These are phyloP conservation scores for Gynochthodes officinalis DNA, from an alignment of 257 asterid genomes.

Conservation along the genomic window DNA sequence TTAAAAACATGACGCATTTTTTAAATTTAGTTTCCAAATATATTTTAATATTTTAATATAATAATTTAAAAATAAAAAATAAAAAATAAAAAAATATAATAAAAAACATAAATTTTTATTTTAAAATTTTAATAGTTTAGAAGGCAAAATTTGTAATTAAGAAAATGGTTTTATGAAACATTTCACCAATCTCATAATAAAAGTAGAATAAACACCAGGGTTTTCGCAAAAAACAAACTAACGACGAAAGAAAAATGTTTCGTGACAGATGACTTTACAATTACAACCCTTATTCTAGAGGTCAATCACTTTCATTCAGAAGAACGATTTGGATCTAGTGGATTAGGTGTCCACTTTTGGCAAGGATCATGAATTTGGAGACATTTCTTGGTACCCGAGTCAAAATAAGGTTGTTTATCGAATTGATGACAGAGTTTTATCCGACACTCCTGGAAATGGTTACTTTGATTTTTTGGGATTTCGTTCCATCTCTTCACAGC, in stretches of 20 bases:
- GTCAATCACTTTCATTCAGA: constrained; percentile 4
- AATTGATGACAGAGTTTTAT: constrained; percentile 10
- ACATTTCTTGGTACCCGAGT: constrained; percentile 18
- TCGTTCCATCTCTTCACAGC: constrained; percentile 4
- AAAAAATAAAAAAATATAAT: too few species aligned
- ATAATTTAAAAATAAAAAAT: too few species aligned
- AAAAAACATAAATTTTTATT: too few species aligned
- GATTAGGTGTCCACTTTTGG: constrained; percentile 15
- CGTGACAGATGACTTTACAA: constrained; percentile 16
- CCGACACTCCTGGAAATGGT: constrained; percentile 8
- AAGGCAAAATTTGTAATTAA: too few species aligned
- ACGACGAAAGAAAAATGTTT: neutral
- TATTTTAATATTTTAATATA: too few species aligned
- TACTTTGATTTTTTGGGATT: constrained; percentile 10
- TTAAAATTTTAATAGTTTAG: too few species aligned
- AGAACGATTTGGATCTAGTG: constrained; percentile 10
- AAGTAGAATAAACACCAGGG: too few species aligned
- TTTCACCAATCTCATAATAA: too few species aligned
- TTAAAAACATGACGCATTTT: too few species aligned
- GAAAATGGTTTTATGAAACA: too few species aligned
- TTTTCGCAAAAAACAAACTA: too few species aligned
- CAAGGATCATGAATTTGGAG: constrained; percentile 15
- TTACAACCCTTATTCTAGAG: constrained; percentile 17
- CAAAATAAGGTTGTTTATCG: constrained; percentile 14
- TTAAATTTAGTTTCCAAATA: too few species aligned